Conservation (phyloP, 78 protist species). For the Acrasis kona region DNA sequence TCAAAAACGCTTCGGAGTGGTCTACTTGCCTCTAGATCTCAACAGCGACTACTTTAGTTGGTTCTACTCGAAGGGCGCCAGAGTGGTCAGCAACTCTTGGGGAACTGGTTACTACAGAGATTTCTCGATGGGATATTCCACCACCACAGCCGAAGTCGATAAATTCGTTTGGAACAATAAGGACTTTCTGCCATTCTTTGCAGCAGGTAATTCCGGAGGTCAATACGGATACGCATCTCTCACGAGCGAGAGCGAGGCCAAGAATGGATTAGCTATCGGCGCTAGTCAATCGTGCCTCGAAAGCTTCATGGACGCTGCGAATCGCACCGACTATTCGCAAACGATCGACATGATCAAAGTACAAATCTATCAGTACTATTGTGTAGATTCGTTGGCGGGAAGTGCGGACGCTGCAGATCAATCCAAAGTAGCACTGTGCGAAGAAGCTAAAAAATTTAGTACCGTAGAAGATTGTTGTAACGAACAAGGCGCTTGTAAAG, state of each 20-base stretch:
- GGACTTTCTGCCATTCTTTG: conserved; percentile 5
- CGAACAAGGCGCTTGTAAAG: background rate
- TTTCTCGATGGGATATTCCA: conserved; percentile 1
- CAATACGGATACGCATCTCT: background rate
- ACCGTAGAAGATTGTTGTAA: conserved; percentile 3
- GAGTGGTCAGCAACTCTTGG: conserved; percentile 31
- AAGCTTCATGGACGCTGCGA: background rate
- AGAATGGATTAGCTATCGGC: conserved; percentile 15
- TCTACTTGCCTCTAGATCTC: background rate
- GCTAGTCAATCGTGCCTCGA: background rate
- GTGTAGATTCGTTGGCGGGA: background rate
- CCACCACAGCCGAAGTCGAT: background rate
- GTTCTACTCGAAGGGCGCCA: background rate
- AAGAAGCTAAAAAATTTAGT: background rate
- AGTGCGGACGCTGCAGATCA: background rate
- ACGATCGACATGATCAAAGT: background rate
- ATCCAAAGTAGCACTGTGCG: background rate
- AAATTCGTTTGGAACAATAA: background rate
- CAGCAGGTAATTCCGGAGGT: conserved; percentile 32
- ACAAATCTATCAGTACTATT: background rate
- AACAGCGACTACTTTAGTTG: background rate
- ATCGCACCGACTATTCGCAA: background rate
- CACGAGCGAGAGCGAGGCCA: background rate
- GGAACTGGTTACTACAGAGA: background rate
- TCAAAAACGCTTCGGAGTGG: background rate